These are phyloP conservation scores for Paralagenidium karlingii DNA, from an alignment of 352 stramenopile species.

Conservation along the genomic window DNA sequence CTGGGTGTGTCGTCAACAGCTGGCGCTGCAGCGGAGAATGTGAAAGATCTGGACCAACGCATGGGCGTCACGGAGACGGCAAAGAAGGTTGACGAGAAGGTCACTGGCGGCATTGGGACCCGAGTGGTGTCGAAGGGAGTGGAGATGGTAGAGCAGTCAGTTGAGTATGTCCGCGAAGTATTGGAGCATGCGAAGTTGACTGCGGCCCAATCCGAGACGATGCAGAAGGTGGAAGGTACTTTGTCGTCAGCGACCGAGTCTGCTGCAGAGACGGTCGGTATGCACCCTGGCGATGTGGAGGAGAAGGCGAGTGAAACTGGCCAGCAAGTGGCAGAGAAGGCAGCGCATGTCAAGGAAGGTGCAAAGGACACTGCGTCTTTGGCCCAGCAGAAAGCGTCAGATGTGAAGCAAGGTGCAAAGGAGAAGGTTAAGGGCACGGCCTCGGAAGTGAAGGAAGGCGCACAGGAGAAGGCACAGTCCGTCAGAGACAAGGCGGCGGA, in stretches of 20 bases:
- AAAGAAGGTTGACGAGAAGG: slow-evolving; percentile 39
- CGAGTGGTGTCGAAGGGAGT: slow-evolving; percentile 34
- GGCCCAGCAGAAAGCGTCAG: slow-evolving; percentile 6
- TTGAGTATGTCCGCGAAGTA: slow-evolving; percentile 55
- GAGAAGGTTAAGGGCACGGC: too few relatives aligned
- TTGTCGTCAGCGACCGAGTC: too few relatives aligned
- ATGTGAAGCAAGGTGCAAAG: too few relatives aligned
- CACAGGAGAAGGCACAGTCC: too few relatives aligned
- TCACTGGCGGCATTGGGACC: slow-evolving; percentile 43
- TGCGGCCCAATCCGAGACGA: slow-evolving; percentile 26
- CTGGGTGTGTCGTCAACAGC: slow-evolving; percentile 18
- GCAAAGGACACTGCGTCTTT: too few relatives aligned
- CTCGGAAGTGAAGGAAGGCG: too few relatives aligned
- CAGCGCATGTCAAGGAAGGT: too few relatives aligned
- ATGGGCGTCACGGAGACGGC: slow-evolving; percentile 41
- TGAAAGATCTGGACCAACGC: slow-evolving; percentile 37
- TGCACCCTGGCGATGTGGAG: too few relatives aligned
- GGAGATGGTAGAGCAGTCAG: slow-evolving; percentile 44
- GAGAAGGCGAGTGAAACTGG: too few relatives aligned
- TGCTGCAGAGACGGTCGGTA: too few relatives aligned
- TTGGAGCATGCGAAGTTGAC: slow-evolving; percentile 41
- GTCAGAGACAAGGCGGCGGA: too few relatives aligned
- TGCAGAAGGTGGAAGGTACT: slow-evolving; percentile 18
- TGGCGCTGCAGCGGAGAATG: slow-evolving; percentile 23
- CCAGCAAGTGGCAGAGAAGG: slow-evolving; percentile 3